Percentiles rank a stretch among this genome's conserved stretches.
Evolutionary conservation across 2,329 filamentous ascomycete genomes (phyloP).

Genomic region (Pyrenochaeta sp.): DNA sequence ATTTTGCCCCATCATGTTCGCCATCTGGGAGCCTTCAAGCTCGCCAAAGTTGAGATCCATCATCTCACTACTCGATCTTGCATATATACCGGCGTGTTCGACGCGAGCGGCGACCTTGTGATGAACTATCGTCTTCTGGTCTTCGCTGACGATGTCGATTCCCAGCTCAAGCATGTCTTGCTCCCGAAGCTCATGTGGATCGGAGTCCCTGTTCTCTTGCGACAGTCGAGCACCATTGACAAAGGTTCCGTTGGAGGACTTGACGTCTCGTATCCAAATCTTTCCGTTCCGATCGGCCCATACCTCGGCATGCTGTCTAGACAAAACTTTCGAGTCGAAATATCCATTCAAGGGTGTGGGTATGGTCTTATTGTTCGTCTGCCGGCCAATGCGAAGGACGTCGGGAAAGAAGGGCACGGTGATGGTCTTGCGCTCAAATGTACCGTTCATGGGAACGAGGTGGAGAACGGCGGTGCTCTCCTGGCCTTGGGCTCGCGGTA

Average conservation of each 20-base stretch:
- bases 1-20: conserved; percentile 69
- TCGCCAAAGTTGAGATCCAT: conserved; percentile 93
- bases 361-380: conserved; percentile 95
- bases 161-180: conserved; percentile 92
- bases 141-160: conserved; percentile 98
- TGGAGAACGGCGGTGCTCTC: conserved; percentile 81
- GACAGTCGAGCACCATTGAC: conserved; percentile 92
- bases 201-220: conserved; percentile 93
- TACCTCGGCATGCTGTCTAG: conserved; percentile 93
- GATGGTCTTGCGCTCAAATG: conserved; percentile 97
- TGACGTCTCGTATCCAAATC: conserved; percentile 95
- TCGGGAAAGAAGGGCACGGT: conserved; percentile 93
- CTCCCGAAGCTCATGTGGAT: conserved; percentile 90
- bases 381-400: conserved; percentile 89
- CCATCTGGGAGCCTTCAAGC: conserved; percentile 78
- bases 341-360: conserved; percentile 91
- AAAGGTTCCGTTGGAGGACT: conserved; percentile 98
- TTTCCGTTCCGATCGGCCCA: conserved; percentile 87
- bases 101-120: conserved; percentile 98
- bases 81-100: conserved; percentile 88
- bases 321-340: conserved; percentile 98
- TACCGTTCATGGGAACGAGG: conserved; percentile 89
- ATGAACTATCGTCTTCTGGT: conserved; percentile 97
- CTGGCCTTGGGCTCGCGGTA: conserved; percentile 52
- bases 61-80: conserved; percentile 72